A percentile compares a stretch with the other conserved stretches of the same genome.
These are phyloP conservation scores for Nitzschia putrida DNA, from an alignment of 108 stramenopile species.

Conservation along the genomic window DNA sequence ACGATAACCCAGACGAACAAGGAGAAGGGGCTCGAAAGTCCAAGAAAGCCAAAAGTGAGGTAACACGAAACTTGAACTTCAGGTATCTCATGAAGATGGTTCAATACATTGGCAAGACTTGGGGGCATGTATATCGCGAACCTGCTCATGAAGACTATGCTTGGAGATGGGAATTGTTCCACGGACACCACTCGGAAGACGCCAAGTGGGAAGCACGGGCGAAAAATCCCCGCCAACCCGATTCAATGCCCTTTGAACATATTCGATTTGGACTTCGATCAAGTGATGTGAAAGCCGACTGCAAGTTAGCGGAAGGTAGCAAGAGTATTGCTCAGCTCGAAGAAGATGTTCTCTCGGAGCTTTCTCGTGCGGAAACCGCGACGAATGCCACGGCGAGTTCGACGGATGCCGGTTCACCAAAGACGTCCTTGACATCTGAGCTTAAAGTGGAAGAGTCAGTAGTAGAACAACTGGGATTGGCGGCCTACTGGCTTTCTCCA, in stretches of 20 bases:
- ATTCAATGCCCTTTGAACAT: conserved; percentile 63
- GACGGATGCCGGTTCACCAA: neutral
- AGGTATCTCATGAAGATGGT: conserved; percentile 60
- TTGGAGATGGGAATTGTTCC: conserved; percentile 78
- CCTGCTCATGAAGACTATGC: conserved; percentile 71
- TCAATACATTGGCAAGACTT: conserved; percentile 61
- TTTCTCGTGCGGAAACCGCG: neutral
- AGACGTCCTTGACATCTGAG: neutral
- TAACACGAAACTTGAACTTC: conserved; percentile 30
- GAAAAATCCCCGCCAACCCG: conserved; percentile 64
- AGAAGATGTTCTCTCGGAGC: conserved; percentile 9
- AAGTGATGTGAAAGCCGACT: neutral
- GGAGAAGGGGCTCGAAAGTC: neutral
- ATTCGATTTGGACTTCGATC: conserved; percentile 16
- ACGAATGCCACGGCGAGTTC: neutral
- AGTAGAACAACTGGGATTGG: conserved; percentile 46
- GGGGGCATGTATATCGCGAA: conserved; percentile 79
- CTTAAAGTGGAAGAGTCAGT: conserved; percentile 8
- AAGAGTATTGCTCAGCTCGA: conserved; percentile 17
- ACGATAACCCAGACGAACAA: neutral
- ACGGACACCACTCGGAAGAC: conserved; percentile 40
- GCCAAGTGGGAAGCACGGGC: conserved; percentile 47
- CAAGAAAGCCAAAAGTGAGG: conserved; percentile 26
- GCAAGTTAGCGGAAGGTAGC: neutral
- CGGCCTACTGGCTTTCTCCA: conserved; percentile 52